These are phyloP conservation scores for Sporothrix humicola DNA, from an alignment of 2,329 filamentous ascomycete species.

Conservation along the genomic window DNA sequence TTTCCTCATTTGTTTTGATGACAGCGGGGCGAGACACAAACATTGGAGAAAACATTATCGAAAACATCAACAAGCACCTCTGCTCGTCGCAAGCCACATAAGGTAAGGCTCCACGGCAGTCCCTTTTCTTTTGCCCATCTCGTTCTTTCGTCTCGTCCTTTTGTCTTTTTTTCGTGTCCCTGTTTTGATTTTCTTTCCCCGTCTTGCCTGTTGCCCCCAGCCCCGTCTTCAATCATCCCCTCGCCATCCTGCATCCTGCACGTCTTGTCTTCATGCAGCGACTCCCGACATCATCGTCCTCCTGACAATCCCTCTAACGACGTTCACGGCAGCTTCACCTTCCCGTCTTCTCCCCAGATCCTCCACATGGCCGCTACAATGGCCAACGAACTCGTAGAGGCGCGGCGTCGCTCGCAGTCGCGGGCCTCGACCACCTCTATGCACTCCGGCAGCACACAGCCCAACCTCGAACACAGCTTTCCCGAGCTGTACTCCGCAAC, in stretches of 20 bases:
- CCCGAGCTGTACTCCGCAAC: conserved; percentile 52
- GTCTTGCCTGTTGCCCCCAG: background rate
- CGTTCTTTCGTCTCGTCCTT: conserved; percentile 10
- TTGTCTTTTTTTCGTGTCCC: conserved; percentile 10
- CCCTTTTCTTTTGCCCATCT: conserved; percentile 22
- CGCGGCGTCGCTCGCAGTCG: conserved; percentile 59
- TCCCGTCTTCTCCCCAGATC: conserved; percentile 4
- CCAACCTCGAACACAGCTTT: conserved; percentile 57
- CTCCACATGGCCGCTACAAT: conserved; percentile 40
- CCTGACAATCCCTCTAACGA: conserved; percentile 5
- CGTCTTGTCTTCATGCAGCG: conserved; percentile 14
- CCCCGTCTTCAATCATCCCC: background rate
- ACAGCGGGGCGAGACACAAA: conserved; percentile 27
- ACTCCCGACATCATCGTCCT: background rate
- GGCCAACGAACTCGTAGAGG: conserved; percentile 45
- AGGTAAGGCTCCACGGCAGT: conserved; percentile 32
- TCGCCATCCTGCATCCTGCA: conserved; percentile 12
- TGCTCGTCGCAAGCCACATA: conserved; percentile 29
- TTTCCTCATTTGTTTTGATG: conserved; percentile 32
- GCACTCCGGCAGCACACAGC: conserved; percentile 59
- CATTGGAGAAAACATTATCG: conserved; percentile 23
- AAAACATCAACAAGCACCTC: conserved; percentile 34
- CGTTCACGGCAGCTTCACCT: background rate
- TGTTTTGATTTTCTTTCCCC: background rate
- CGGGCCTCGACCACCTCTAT: conserved; percentile 63